phyloP scores from a whole-genome alignment of 352 stramenopile species.

The Phytophthora sp. region DNA sequence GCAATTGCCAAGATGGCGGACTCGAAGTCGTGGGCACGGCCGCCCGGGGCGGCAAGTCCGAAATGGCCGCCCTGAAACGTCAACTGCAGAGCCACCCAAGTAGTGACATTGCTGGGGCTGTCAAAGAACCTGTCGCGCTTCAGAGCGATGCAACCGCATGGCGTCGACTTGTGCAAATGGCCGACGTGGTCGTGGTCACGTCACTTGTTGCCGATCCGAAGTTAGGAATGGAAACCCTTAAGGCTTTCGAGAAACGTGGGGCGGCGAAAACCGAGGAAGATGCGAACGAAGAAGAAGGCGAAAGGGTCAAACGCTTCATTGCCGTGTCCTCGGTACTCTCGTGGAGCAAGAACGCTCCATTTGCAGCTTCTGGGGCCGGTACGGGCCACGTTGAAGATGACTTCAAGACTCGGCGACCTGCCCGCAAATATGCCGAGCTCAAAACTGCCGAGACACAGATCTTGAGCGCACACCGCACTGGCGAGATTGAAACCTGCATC shows the following conservation, averaged over 20 bases:
- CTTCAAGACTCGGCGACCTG: conserved; percentile 82
- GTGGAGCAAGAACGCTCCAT: conserved; percentile 75
- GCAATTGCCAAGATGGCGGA: conserved; percentile 64
- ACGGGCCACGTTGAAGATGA: conserved; percentile 67
- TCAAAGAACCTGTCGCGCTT: conserved; percentile 63
- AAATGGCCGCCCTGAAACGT: conserved; percentile 51
- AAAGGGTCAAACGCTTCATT: conserved; percentile 69
- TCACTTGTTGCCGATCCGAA: conserved; percentile 62
- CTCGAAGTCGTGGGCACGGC: conserved; percentile 72
- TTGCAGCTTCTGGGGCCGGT: conserved; percentile 45
- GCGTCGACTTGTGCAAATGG: conserved; percentile 56
- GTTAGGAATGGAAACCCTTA: conserved; percentile 64
- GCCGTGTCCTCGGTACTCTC: conserved; percentile 78
- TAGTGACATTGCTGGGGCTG: conserved; percentile 51
- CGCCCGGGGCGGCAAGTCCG: conserved; percentile 40
- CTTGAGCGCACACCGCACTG: conserved; percentile 63
- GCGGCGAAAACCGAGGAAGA: conserved; percentile 29
- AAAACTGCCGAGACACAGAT: conserved; percentile 88
- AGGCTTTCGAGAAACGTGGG: conserved; percentile 63
- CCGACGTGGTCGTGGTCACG: conserved; percentile 63
- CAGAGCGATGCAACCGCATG: conserved; percentile 52
- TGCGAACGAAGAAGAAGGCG: conserved; percentile 35
- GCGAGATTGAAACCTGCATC: conserved; percentile 76
- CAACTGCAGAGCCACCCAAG: conserved; percentile 60
- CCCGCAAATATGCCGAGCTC: conserved; percentile 70